Conservation (phyloP, 306 rosid species). For the Vigna hirtella region DNA sequence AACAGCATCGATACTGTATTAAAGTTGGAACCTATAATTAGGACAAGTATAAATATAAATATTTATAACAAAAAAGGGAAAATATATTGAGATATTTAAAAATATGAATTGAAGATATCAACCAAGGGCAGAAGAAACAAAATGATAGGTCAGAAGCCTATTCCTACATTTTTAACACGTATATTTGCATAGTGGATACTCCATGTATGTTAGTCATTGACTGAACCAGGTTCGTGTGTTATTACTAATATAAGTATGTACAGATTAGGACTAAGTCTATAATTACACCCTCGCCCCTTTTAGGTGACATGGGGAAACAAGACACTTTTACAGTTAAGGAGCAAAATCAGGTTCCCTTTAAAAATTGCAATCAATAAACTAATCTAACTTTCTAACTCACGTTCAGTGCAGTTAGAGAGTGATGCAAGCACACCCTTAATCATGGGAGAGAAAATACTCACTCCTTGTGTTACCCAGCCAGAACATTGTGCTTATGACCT, state of each 20-base stretch:
- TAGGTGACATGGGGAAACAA: constrained; percentile 4
- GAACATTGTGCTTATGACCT: background rate
- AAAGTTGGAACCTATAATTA: constrained; percentile 47
- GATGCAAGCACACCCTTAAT: background rate
- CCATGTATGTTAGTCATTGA: constrained; percentile 4
- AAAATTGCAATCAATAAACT: background rate
- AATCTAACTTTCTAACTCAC: background rate
- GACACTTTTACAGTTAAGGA: background rate
- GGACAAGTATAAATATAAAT: background rate
- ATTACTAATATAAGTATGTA: background rate
- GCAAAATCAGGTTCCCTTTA: background rate
- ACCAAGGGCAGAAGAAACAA: background rate
- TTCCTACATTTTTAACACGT: background rate
- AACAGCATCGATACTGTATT: constrained; percentile 46
- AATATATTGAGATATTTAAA: constrained; percentile 1
- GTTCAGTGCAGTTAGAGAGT: background rate
- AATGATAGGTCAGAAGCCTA: background rate
- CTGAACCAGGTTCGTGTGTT: background rate
- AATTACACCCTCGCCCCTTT: background rate
- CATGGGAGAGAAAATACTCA: background rate
- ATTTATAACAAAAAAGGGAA: constrained; percentile 12
- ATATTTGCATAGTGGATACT: background rate
- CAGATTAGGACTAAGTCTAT: background rate
- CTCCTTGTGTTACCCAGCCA: background rate
- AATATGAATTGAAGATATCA: constrained; percentile 15